phyloP scores from a whole-genome alignment of 1,284 basidiomycete genomes.

The Fistulina hepatica region DNA sequence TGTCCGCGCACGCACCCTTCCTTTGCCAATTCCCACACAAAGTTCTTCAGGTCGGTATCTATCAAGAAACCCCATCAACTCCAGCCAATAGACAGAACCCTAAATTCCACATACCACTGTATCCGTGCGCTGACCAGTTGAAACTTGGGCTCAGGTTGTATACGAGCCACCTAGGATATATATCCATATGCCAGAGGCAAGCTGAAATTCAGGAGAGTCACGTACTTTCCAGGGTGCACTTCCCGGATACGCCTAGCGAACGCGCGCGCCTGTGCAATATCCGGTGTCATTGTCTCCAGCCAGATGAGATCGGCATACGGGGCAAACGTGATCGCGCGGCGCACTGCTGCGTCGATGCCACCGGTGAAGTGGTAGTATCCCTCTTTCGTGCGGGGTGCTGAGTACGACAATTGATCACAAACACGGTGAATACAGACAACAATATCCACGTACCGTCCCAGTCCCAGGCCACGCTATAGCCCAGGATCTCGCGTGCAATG shows the following conservation, averaged over 20 bases:
- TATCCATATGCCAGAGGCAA: constrained; percentile 1
- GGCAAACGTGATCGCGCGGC: constrained; percentile 70
- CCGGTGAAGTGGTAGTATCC: constrained; percentile 87
- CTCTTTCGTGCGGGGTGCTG: constrained; percentile 81
- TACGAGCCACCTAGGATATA: constrained; percentile 61
- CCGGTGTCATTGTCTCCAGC: constrained; percentile 84
- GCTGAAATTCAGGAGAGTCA: constrained; percentile 2
- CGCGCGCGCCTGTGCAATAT: constrained; percentile 68
- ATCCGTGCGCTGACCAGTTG: constrained; percentile 84
- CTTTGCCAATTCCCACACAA: constrained; percentile 86
- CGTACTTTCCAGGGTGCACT: constrained; percentile 62
- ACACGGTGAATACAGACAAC: constrained; percentile 1
- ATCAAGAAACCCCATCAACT: constrained; percentile 1
- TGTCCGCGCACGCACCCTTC: constrained; percentile 47
- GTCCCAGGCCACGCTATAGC: constrained; percentile 69
- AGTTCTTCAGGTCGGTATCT: constrained; percentile 72
- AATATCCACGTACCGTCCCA: constrained; percentile 60
- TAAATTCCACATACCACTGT: constrained; percentile 37
- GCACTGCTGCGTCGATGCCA: constrained; percentile 78
- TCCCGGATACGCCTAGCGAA: constrained; percentile 73
- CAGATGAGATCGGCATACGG: constrained; percentile 79
- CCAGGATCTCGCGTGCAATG: constrained; percentile 65
- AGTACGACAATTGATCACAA: constrained; percentile 3
- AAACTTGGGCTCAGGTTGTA: constrained; percentile 93
- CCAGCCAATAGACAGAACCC: neutral